Evolutionary conservation across 139 green algal species (phyloP).

Genomic region (Axilococcus clingmanii): DNA sequence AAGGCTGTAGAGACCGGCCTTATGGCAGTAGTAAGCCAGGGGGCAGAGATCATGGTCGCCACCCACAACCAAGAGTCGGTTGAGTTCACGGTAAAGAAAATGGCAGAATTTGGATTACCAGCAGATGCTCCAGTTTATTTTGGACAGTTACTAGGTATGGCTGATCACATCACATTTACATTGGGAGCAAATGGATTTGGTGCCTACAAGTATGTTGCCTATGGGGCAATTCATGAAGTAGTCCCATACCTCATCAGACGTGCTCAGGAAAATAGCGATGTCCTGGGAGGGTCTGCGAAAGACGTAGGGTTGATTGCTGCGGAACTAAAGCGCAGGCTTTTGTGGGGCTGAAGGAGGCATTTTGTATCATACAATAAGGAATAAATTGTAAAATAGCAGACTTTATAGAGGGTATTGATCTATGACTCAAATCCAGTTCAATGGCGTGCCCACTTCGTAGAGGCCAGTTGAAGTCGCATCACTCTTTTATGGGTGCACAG

Average conservation of each 20-base stretch:
- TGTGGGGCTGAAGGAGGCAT: neutral
- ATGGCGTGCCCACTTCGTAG: neutral
- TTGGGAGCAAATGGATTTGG: conserved; percentile 46
- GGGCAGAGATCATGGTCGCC: conserved; percentile 58
- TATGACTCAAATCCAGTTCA: neutral
- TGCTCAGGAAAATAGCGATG: conserved; percentile 61
- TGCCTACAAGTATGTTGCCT: conserved; percentile 76
- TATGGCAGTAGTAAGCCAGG: conserved; percentile 14
- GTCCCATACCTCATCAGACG: conserved; percentile 68
- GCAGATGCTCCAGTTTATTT: conserved; percentile 62
- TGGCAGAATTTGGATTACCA: conserved; percentile 46
- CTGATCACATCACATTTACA: conserved; percentile 70
- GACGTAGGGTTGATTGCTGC: conserved; percentile 12
- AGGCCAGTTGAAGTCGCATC: neutral
- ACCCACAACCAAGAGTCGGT: conserved; percentile 65
- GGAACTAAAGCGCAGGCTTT: conserved; percentile 13
- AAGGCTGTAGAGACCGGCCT: conserved; percentile 29
- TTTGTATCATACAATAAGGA: neutral
- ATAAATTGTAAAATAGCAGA: neutral
- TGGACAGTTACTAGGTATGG: conserved; percentile 87
- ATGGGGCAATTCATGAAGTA: conserved; percentile 57
- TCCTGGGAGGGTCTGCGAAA: conserved; percentile 29
- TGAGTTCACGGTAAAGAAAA: conserved; percentile 45
- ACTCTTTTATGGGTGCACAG: too few species aligned
- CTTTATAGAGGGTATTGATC: neutral